Evolutionary conservation across 495 filamentous ascomycete species (phyloP).

Genomic region (Thermothielavioides terrestris): DNA sequence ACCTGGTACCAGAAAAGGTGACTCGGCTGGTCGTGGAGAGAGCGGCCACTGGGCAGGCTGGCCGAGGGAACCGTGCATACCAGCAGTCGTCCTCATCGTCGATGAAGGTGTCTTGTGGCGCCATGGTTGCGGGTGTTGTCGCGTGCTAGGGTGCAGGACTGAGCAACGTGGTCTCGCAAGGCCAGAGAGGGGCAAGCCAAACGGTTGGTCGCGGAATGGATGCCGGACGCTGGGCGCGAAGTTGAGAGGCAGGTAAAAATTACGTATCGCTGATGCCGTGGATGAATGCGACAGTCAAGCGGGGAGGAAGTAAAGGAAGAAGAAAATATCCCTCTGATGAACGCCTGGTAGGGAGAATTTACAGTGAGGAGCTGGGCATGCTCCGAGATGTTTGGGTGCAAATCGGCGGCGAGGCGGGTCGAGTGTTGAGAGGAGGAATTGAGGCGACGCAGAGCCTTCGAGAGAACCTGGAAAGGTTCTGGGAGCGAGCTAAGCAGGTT

Average conservation of each 20-base stretch:
- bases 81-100: slow-evolving; percentile 94
- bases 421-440: slow-evolving; percentile 16
- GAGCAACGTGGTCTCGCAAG: slow-evolving; percentile 11
- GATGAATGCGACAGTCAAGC: not conserved
- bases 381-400: slow-evolving; percentile 8
- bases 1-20: not conserved
- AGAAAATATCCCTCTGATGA: slow-evolving; percentile 12
- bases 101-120: slow-evolving; percentile 89
- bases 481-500: slow-evolving; percentile 10
- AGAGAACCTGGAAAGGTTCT: slow-evolving; percentile 21
- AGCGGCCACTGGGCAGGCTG: not conserved
- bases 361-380: slow-evolving; percentile 21
- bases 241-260: slow-evolving; percentile 8
- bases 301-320: slow-evolving; percentile 9
- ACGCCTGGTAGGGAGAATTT: slow-evolving; percentile 16
- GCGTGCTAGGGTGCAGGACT: not conserved
- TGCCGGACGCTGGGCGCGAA: not conserved
- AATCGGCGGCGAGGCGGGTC: not conserved
- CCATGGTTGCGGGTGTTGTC: slow-evolving; percentile 43
- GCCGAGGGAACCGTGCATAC: slow-evolving; percentile 39
- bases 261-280: slow-evolving; percentile 8
- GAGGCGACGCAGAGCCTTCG: slow-evolving; percentile 29
- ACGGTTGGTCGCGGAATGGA: slow-evolving; percentile 5
- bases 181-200: not conserved
- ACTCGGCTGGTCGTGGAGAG: slow-evolving; percentile 5